Evolutionary conservation across 768 basidiomycete species (phyloP).

Genomic region (Podaxis sp.): DNA sequence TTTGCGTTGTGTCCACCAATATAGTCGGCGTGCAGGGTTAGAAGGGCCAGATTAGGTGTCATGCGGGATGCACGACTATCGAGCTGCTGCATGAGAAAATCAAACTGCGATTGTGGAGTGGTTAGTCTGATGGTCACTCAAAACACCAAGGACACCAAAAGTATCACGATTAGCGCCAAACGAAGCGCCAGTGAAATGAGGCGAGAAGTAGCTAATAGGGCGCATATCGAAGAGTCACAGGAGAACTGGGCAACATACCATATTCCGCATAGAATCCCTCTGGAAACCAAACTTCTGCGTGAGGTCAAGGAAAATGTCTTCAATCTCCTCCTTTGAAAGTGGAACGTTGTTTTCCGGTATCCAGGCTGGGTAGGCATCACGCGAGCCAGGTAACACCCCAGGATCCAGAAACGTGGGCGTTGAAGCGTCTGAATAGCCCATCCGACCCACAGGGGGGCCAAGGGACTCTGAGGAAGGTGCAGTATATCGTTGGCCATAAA

Average conservation of each 20-base stretch:
- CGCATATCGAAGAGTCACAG: background rate
- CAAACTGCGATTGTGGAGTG: conserved; percentile 55
- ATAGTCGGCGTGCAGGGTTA: conserved; percentile 97
- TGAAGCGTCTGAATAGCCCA: conserved; percentile 63
- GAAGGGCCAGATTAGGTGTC: conserved; percentile 91
- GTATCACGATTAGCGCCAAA: background rate
- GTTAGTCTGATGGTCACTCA: conserved; percentile 11
- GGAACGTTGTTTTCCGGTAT: conserved; percentile 87
- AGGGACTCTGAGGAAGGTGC: conserved; percentile 76
- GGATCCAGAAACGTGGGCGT: conserved; percentile 74
- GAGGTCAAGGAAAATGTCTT: conserved; percentile 95
- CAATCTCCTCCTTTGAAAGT: conserved; percentile 98
- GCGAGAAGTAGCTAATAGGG: background rate
- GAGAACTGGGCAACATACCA: conserved; percentile 44
- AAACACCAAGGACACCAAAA: conserved; percentile 4
- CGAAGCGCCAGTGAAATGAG: background rate
- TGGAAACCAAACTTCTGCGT: conserved; percentile 99
- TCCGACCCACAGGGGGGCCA: conserved; percentile 41
- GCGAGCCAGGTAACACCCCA: conserved; percentile 45
- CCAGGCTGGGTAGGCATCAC: conserved; percentile 96
- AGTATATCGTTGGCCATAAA: conserved; percentile 62
- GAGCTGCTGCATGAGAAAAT: conserved; percentile 95
- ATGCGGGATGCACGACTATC: conserved; percentile 97
- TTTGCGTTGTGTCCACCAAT: conserved; percentile 98
- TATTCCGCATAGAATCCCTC: conserved; percentile 91